These are phyloP conservation scores for Phaeotremella skinneri DNA, from an alignment of 768 basidiomycete genomes.

Conservation along the genomic window DNA sequence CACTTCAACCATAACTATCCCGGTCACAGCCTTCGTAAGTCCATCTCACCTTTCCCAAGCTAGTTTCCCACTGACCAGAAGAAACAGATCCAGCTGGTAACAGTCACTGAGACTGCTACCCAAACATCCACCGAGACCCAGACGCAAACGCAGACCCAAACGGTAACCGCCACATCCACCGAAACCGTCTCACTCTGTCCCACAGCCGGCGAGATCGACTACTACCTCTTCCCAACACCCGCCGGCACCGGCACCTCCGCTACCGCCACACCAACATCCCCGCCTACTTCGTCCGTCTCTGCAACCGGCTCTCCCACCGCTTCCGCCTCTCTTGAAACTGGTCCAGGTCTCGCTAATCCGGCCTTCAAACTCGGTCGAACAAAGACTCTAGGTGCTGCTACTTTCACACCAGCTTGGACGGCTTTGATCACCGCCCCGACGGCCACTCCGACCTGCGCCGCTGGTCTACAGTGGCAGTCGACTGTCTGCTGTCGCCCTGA, in stretches of 20 bases:
- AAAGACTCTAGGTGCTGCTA: slow-evolving; percentile 1
- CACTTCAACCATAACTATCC: slow-evolving; percentile 7
- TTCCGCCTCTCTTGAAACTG: slow-evolving; percentile 7
- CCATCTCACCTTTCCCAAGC: not conserved
- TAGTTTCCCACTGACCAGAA: not conserved
- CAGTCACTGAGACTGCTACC: slow-evolving; percentile 18
- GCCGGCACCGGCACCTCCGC: not conserved
- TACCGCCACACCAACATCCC: not conserved
- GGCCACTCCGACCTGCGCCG: slow-evolving; percentile 8
- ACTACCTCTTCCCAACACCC: not conserved
- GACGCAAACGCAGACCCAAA: slow-evolving; percentile 14
- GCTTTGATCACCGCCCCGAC: not conserved
- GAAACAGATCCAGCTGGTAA: slow-evolving; percentile 20
- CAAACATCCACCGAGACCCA: slow-evolving; percentile 12
- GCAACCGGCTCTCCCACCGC: slow-evolving; percentile 7
- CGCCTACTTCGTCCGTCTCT: not conserved
- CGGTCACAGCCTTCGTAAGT: slow-evolving; percentile 24
- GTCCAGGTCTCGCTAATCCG: slow-evolving; percentile 5
- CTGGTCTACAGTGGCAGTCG: not conserved
- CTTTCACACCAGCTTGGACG: not conserved
- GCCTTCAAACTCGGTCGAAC: slow-evolving; percentile 7
- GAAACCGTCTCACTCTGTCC: slow-evolving; percentile 7
- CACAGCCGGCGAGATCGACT: not conserved
- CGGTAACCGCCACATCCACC: slow-evolving; percentile 12
- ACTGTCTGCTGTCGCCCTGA: slow-evolving; percentile 19